phyloP scores from a whole-genome alignment of 2,329 filamentous ascomycete genomes.

The Beauveria caledonica region DNA sequence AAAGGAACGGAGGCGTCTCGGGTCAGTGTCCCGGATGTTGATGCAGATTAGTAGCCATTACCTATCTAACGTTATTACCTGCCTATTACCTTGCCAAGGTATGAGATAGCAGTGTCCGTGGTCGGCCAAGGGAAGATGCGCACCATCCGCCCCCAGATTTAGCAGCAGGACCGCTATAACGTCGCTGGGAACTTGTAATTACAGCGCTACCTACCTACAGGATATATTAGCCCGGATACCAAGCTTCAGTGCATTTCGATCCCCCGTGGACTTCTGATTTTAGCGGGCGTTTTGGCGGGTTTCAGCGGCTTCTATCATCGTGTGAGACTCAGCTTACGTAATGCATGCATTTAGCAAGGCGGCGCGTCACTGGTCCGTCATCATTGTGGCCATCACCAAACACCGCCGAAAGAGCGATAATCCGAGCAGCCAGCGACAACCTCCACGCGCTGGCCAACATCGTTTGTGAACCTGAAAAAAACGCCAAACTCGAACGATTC shows the following conservation, averaged over 20 bases:
- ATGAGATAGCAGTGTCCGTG: neutral
- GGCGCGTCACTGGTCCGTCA: neutral
- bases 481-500: neutral
- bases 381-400: conserved; percentile 7
- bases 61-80: no score
- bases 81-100: neutral
- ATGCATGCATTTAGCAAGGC: neutral
- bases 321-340: neutral
- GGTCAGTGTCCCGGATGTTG: neutral
- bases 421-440: neutral
- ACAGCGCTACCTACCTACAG: neutral
- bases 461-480: no score
- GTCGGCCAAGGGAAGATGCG: neutral
- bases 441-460: neutral
- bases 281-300: neutral
- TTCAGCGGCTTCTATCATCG: neutral
- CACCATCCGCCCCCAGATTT: neutral
- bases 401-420: neutral
- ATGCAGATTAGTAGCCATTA: neutral
- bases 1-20: neutral
- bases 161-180: neutral
- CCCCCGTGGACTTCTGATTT: neutral
- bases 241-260: neutral
- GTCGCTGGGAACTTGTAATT: neutral
- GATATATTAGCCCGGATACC: no score